Evolutionary conservation across 768 basidiomycete genomes (phyloP), one percentile per base, ranked within the genome.

Genomic region (Coprinellus aureogranulatus): DNA sequence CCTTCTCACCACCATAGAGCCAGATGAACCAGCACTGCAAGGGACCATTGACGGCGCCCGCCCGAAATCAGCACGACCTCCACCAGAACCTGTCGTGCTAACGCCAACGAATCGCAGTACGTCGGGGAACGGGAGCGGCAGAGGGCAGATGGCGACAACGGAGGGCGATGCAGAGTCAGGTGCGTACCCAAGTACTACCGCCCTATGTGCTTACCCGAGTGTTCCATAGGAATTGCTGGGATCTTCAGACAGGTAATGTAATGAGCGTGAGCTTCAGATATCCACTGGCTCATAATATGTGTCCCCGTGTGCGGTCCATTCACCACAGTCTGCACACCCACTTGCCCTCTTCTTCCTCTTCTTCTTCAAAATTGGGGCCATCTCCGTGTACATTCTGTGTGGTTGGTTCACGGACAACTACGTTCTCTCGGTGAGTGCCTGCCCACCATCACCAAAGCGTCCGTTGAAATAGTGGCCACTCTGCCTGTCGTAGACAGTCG

Each of bases 331-430:
- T 54, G 82, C 89, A 10, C 91, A 92, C 66, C 90, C 94, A 2
- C 64, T 89, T 44, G 86, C 87, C 14, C 80, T 99, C n/a, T 84
- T 94, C 67, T 92, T 87, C 70, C 80, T 98, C 42, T 98, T 88
- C 72, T 72, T 93, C 68, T 97, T 99, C 78, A 83, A 94, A 46
- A 81, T 85, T 59, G 80, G 87, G 5, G 96, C 97, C n/a, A 84
- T 99, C 55, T 77, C 87, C 6, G 90, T 94, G 2, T 99, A 99
- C 72, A 82, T 98, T 46, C 80, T 98, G n/a, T 93, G 89, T 62
- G 96, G 94, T 2, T 88, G 88, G 76, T 88, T 92, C 69, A 92
- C 92, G 39, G 75, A 85, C 64, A 90, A 94, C 68, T 98, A 94
- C 72, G 95, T 99, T 22, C 81, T 98, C 60, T 93, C 94, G 46